phyloP scores from a whole-genome alignment of 1,284 basidiomycete species.

The Amylostereum areolatum region DNA sequence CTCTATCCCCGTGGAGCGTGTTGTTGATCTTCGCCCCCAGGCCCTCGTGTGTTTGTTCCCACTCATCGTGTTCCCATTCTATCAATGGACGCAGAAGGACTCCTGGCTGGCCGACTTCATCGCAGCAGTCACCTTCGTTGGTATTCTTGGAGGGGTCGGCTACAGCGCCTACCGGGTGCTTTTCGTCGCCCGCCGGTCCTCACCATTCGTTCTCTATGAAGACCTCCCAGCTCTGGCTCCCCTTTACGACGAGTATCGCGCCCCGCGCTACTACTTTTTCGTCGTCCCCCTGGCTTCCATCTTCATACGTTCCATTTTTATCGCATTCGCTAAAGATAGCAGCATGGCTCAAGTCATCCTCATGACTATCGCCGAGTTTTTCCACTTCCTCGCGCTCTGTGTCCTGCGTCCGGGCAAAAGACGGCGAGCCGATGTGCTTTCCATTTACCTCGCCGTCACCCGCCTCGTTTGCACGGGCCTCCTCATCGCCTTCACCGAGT shows the following conservation, averaged over 20 bases:
- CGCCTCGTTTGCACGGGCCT: slow-evolving; percentile 60
- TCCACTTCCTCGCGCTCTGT: slow-evolving; percentile 50
- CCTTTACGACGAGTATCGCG: slow-evolving; percentile 47
- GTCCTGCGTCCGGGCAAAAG: slow-evolving; percentile 52
- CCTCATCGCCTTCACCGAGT: slow-evolving; percentile 63
- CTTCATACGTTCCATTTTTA: slow-evolving; percentile 64
- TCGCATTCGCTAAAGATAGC: slow-evolving; percentile 60
- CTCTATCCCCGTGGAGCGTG: too few relatives aligned
- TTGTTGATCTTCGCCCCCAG: slow-evolving; percentile 30
- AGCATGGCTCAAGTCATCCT: slow-evolving; percentile 70
- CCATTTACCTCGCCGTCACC: slow-evolving; percentile 55
- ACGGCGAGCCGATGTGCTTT: slow-evolving; percentile 54
- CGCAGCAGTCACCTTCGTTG: slow-evolving; percentile 61
- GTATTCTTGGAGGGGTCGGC: slow-evolving; percentile 38
- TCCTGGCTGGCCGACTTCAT: slow-evolving; percentile 75
- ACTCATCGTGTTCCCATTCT: slow-evolving; percentile 72
- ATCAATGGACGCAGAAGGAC: slow-evolving; percentile 85
- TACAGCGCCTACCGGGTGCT: slow-evolving; percentile 41
- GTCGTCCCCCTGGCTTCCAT: slow-evolving; percentile 48
- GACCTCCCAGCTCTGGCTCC: slow-evolving; percentile 37
- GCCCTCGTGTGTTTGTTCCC: slow-evolving; percentile 63
- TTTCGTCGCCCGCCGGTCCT: slow-evolving; percentile 29
- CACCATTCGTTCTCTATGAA: slow-evolving; percentile 24
- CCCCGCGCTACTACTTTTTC: slow-evolving; percentile 55
- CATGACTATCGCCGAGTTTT: slow-evolving; percentile 63